These are phyloP conservation scores for Wolfiporia cocos DNA, from an alignment of 1,284 basidiomycete species.

Conservation along the genomic window DNA sequence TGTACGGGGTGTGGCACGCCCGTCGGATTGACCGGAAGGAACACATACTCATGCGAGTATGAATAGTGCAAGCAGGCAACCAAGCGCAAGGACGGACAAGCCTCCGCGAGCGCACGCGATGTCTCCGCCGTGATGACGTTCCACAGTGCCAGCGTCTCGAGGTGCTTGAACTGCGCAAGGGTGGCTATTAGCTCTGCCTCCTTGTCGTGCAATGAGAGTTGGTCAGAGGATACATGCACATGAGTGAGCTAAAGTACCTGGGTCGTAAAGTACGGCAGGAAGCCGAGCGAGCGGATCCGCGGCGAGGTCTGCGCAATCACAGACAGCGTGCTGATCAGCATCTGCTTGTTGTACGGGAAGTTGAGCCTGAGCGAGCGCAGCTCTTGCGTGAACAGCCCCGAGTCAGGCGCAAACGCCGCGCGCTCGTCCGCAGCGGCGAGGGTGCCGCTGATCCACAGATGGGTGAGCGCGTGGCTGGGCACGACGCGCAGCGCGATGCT, in stretches of 20 bases:
- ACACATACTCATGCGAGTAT: slow-evolving; percentile 18
- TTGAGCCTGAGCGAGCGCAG: slow-evolving; percentile 8
- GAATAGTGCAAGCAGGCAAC: slow-evolving; percentile 19
- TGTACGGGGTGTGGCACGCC: slow-evolving; percentile 14
- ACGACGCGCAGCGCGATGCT: background rate
- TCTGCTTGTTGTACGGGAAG: slow-evolving; percentile 9
- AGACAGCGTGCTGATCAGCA: slow-evolving; percentile 8
- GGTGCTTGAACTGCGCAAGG: slow-evolving; percentile 14
- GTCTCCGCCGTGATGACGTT: slow-evolving; percentile 16
- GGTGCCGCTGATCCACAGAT: background rate
- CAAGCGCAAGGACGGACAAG: slow-evolving; percentile 13
- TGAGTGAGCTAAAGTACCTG: slow-evolving; percentile 9
- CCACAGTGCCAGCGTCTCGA: slow-evolving; percentile 12
- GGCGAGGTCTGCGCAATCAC: slow-evolving; percentile 11
- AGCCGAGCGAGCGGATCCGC: slow-evolving; percentile 15
- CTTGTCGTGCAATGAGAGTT: slow-evolving; percentile 3
- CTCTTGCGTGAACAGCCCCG: background rate
- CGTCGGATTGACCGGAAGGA: slow-evolving; percentile 15
- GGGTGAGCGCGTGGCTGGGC: background rate
- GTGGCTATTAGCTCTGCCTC: slow-evolving; percentile 11
- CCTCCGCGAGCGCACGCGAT: slow-evolving; percentile 11
- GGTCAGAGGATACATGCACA: background rate
- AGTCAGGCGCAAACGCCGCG: background rate
- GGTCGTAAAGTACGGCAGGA: slow-evolving; percentile 12
- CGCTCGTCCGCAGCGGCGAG: background rate